Conservation (phyloP, 768 basidiomycete species). For the Xerocomellus chrysenteron region DNA sequence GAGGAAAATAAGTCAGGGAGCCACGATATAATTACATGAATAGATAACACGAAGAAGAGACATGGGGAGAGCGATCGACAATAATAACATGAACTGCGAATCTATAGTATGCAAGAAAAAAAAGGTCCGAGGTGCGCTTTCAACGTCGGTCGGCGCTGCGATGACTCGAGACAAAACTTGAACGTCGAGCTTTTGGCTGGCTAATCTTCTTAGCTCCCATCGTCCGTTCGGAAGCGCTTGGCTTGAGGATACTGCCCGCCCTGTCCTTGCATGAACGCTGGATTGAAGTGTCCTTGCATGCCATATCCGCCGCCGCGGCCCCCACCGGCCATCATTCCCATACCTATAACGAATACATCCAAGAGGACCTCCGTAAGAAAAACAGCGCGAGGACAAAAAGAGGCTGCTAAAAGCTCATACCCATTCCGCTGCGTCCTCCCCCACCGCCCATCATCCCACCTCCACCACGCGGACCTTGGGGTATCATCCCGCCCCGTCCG, state of each 20-base stretch:
- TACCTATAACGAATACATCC: slow-evolving; percentile 41
- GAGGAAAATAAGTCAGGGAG: too few relatives aligned
- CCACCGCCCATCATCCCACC: slow-evolving; percentile 52
- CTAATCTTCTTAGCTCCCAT: slow-evolving; percentile 35
- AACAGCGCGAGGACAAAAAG: slow-evolving; percentile 12
- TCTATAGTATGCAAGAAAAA: background rate
- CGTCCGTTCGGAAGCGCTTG: slow-evolving; percentile 57
- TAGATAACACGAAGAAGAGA: slow-evolving; percentile 22
- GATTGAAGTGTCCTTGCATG: slow-evolving; percentile 69
- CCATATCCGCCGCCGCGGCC: slow-evolving; percentile 48
- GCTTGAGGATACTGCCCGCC: slow-evolving; percentile 44
- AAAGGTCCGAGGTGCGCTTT: background rate
- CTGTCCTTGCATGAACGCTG: slow-evolving; percentile 62
- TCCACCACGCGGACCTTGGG: slow-evolving; percentile 41
- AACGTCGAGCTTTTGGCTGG: background rate
- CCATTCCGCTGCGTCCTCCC: slow-evolving; percentile 49
- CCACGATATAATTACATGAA: slow-evolving; percentile 26
- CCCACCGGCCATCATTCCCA: slow-evolving; percentile 52
- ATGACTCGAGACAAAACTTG: background rate
- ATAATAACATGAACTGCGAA: background rate
- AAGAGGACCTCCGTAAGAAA: slow-evolving; percentile 32
- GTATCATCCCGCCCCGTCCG: slow-evolving; percentile 53
- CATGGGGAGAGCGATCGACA: slow-evolving; percentile 9
- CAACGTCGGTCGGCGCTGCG: background rate
- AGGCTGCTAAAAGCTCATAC: slow-evolving; percentile 40